Evolutionary conservation across 441 rosid species (phyloP).

Genomic region (Populus hybrid): DNA sequence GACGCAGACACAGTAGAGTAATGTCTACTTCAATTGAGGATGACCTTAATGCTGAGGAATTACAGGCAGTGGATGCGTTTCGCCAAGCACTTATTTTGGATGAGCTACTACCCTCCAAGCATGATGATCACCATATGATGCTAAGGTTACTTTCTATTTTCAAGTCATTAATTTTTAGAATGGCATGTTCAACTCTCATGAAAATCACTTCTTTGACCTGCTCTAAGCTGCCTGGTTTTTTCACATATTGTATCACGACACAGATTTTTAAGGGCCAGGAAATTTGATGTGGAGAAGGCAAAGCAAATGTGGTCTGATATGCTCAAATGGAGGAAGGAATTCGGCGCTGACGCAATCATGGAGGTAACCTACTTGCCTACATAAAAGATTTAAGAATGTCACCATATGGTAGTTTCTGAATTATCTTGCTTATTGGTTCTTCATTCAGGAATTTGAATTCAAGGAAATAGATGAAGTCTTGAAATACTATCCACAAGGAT

Average conservation of each 20-base stretch:
- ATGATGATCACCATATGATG: slow-evolving; percentile 80
- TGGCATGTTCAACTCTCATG: neutral
- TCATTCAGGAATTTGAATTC: slow-evolving; percentile 65
- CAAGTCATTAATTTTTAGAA: neutral
- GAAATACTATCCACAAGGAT: slow-evolving; percentile 89
- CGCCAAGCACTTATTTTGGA: slow-evolving; percentile 67
- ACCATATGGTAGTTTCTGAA: neutral
- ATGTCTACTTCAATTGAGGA: slow-evolving; percentile 63
- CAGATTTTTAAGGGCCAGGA: slow-evolving; percentile 83
- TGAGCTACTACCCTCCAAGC: slow-evolving; percentile 63
- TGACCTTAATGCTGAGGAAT: slow-evolving; percentile 60
- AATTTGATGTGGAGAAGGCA: slow-evolving; percentile 70
- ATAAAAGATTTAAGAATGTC: neutral
- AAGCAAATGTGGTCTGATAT: slow-evolving; percentile 89
- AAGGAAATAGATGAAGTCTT: slow-evolving; percentile 69
- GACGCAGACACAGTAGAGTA: slow-evolving; percentile 66
- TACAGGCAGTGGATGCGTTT: slow-evolving; percentile 66
- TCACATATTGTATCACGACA: slow-evolving; percentile 3
- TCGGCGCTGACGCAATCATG: slow-evolving; percentile 55
- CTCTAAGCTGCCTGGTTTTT: neutral
- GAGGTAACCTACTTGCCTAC: slow-evolving; percentile 38
- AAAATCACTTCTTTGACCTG: neutral
- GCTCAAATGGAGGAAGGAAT: slow-evolving; percentile 80
- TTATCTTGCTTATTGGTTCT: slow-evolving; percentile 2
- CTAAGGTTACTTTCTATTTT: slow-evolving; percentile 42